Conservation (phyloP, 768 basidiomycete species). For the Nevesoporus exiguus region DNA sequence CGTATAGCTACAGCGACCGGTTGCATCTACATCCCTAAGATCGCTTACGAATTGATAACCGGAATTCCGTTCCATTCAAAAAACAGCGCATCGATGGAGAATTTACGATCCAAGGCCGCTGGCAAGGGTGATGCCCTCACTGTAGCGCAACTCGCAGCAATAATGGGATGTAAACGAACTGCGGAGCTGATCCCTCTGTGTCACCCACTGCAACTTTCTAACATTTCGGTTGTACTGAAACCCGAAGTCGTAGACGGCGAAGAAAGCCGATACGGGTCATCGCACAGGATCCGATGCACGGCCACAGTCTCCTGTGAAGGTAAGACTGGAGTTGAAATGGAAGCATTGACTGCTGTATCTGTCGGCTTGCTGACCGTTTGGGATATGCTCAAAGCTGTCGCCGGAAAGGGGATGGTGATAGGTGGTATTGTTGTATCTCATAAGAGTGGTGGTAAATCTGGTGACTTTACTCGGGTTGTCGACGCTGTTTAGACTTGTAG, state of each 20-base stretch:
- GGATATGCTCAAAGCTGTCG: conserved; percentile 92
- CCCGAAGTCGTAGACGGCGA: conserved; percentile 36
- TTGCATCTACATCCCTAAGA: conserved; percentile 59
- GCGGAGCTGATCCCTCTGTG: conserved; percentile 83
- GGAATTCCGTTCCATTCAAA: conserved; percentile 12
- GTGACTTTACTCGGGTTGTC: conserved; percentile 49
- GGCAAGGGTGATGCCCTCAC: conserved; percentile 70
- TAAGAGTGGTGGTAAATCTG: conserved; percentile 75
- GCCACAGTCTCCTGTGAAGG: conserved; percentile 75
- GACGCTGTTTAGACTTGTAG: neutral
- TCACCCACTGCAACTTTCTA: conserved; percentile 74
- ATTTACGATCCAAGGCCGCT: conserved; percentile 47
- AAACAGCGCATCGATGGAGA: conserved; percentile 21
- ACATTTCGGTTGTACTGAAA: conserved; percentile 60
- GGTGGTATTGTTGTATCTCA: conserved; percentile 57
- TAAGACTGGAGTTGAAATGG: conserved; percentile 90
- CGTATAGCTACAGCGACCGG: conserved; percentile 77
- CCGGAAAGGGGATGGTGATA: conserved; percentile 85
- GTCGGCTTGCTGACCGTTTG: conserved; percentile 79
- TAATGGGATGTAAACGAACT: conserved; percentile 86
- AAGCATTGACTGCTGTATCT: conserved; percentile 82
- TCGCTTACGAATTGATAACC: conserved; percentile 65
- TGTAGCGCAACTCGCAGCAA: conserved; percentile 79
- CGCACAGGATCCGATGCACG: conserved; percentile 54
- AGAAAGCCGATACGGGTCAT: conserved; percentile 8